These are phyloP conservation scores for Hymenoscyphus infarciens DNA, from an alignment of 2,329 filamentous ascomycete genomes.

Conservation along the genomic window DNA sequence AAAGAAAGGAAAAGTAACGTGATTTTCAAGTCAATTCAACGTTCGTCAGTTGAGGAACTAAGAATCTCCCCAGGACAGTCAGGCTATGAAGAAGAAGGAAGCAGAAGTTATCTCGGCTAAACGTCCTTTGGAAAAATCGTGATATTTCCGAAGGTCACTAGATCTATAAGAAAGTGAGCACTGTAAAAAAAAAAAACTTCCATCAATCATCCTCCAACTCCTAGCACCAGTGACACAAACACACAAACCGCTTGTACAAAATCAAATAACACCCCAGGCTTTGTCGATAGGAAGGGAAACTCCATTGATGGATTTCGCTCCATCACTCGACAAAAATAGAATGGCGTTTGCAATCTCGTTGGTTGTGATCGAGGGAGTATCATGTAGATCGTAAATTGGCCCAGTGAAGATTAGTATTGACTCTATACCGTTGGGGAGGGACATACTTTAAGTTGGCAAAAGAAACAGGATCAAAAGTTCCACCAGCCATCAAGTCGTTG, in stretches of 20 bases:
- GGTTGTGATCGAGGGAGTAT: constrained; percentile 29
- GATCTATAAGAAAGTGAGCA: neutral
- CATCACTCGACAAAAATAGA: constrained; percentile 37
- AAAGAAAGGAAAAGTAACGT: no score
- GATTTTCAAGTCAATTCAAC: no score
- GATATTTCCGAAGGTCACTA: neutral
- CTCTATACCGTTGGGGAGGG: neutral
- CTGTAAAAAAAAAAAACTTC: neutral
- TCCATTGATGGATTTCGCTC: constrained; percentile 37
- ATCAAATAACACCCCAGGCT: constrained; percentile 30
- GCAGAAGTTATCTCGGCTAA: no score
- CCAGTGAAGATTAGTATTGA: neutral
- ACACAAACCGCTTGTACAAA: neutral
- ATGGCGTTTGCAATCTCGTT: constrained; percentile 39
- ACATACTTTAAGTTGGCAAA: constrained; percentile 29
- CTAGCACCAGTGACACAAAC: neutral
- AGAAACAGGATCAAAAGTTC: constrained; percentile 29
- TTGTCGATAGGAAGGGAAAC: constrained; percentile 38
- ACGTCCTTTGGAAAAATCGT: neutral
- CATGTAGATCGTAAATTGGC: neutral
- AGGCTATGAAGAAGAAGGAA: no score
- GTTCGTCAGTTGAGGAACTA: no score
- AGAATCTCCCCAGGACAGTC: no score
- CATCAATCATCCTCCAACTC: neutral
- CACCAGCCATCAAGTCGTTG: constrained; percentile 15